Evolutionary conservation across 2,329 filamentous ascomycete genomes (phyloP).

Genomic region (Emergomyces orientalis): DNA sequence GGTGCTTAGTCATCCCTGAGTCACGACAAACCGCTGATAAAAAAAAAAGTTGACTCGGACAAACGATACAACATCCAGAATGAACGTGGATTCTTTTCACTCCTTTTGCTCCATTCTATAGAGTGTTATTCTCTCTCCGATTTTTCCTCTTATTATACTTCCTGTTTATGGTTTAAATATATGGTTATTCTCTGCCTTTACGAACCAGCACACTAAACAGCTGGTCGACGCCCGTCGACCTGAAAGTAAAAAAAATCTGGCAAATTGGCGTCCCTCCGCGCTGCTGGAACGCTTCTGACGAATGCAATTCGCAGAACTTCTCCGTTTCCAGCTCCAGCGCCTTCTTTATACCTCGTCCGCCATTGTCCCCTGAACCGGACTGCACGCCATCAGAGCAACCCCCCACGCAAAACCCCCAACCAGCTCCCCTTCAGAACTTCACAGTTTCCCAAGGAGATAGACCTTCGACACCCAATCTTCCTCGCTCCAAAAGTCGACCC

Average conservation of each 20-base stretch:
- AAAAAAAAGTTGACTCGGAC: background rate
- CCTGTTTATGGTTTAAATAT: background rate
- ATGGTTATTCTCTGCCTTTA: background rate
- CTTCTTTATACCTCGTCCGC: background rate
- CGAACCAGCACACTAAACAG: background rate
- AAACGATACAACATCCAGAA: background rate
- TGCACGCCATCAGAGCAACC: background rate
- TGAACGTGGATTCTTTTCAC: background rate
- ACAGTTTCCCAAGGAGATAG: background rate
- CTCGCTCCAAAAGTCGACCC: background rate
- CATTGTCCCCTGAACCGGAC: too few relatives aligned
- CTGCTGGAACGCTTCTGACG: slow-evolving; percentile 8
- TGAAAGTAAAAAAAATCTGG: background rate
- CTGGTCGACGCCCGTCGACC: background rate
- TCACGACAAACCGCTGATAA: background rate
- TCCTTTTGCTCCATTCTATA: background rate
- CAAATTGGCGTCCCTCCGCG: slow-evolving; percentile 7
- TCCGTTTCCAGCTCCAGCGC: background rate
- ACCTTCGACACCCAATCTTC: background rate
- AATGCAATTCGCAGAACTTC: slow-evolving; percentile 6
- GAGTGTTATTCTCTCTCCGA: background rate
- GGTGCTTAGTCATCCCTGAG: background rate
- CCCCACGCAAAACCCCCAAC: background rate
- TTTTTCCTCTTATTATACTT: background rate
- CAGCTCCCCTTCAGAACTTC: background rate